Evolutionary conservation across 1,284 basidiomycete genomes (phyloP), one percentile per base, ranked within the genome.

Genomic region (Cryptococcus neoformans): DNA sequence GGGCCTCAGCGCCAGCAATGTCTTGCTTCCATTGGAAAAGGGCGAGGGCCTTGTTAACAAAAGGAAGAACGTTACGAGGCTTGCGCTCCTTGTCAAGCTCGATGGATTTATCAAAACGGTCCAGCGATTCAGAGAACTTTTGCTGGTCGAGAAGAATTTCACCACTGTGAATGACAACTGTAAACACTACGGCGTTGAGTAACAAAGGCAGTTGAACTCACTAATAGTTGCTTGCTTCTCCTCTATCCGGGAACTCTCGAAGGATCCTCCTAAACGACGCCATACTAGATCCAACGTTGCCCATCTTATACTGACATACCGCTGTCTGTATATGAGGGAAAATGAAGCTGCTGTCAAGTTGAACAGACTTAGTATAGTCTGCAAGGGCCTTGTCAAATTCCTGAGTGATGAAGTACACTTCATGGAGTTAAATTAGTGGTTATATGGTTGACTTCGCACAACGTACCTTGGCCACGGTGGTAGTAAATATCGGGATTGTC

Each of bases 11-110:
- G 0, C 84, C 85, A 2, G 78, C 80, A 54, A 91, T 83, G 72
- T 97, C 92, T 74, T 95, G 90, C 78, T 92, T 91, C 89, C 90
- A 95, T 80, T 98, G 95, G 84, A 89, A 98, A 51, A 98, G 74
- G 0, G 92, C 89, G 34, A 99, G 85, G 17, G 95, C 94, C 78
- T 97, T 97, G 86, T 99, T 99, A 63, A 99, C 94, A 62, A 96
- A 83, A 0, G 95, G 90, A 3, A 95, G 82, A n/a, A 92, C 91
- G 72, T 94, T 95, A 62, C 87, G 85, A 35, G 85, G 75, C 54
- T 69, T 21, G 48, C 82, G 87, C 53, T 80, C 65, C 67, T 85
- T 85, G 78, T 98, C 95, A 41, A 98, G 82, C 74, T 92, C 91
- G 65, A 97, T 87, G 1, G 94, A 91, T 58, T 84, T 83, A 67